Evolutionary conservation across 140 eudicot genomes (phyloP).

Genomic region (Oenanthe javanica): DNA sequence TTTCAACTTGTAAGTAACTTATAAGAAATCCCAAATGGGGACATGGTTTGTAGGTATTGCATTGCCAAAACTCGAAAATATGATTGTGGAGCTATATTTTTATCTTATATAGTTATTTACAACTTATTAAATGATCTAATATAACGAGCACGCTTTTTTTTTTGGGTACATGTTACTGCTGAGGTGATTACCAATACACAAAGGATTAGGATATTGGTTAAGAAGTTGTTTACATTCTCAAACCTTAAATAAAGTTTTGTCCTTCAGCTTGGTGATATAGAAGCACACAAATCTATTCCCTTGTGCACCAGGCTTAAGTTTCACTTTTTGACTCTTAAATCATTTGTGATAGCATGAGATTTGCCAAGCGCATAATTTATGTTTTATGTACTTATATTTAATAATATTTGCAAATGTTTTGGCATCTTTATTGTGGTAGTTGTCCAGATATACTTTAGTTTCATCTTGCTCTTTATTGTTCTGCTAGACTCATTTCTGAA

Average conservation of each 20-base stretch:
- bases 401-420: neutral
- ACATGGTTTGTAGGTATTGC: neutral
- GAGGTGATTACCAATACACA: neutral
- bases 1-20: no score
- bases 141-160: neutral
- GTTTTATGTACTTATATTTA: neutral
- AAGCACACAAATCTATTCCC: neutral
- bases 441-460: neutral
- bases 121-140: neutral
- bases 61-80: neutral
- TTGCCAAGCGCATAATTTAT: neutral
- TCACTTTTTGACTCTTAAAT: neutral
- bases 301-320: neutral
- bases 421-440: neutral
- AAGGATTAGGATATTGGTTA: neutral
- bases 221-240: neutral
- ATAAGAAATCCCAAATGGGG: neutral
- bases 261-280: neutral
- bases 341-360: neutral
- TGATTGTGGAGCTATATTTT: neutral
- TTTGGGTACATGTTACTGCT: neutral
- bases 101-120: neutral
- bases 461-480: neutral
- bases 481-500: neutral
- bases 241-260: neutral